These are phyloP conservation scores for Saitozyma sp. DNA, from an alignment of 768 basidiomycete species.

Conservation along the genomic window DNA sequence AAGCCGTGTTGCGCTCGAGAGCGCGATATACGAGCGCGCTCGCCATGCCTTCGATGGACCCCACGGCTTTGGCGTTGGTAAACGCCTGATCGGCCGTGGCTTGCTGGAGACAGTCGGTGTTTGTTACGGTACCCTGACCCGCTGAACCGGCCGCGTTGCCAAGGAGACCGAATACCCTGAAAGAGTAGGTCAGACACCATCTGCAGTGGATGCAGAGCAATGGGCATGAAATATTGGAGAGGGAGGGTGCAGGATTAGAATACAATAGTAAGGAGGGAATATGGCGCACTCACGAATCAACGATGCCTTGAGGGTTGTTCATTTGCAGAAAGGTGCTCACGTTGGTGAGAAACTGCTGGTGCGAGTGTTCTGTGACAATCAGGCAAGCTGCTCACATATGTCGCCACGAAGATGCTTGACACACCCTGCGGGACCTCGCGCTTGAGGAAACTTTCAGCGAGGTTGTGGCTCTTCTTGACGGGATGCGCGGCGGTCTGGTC, in stretches of 20 bases:
- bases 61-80: constrained; percentile 68
- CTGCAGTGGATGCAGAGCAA: neutral
- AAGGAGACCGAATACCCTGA: constrained; percentile 59
- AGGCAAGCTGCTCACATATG: neutral
- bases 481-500: constrained; percentile 55
- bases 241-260: constrained; percentile 2
- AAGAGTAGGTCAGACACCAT: too few species aligned
- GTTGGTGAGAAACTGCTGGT: constrained; percentile 61
- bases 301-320: constrained; percentile 64
- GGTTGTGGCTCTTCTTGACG: constrained; percentile 5
- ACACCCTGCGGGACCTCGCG: constrained; percentile 70
- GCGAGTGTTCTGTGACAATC: constrained; percentile 60
- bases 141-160: constrained; percentile 65
- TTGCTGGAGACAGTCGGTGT: constrained; percentile 66
- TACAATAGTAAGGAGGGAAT: constrained; percentile 8
- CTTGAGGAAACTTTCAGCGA: constrained; percentile 39
- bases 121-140: constrained; percentile 63
- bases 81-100: constrained; percentile 69
- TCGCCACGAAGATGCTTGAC: constrained; percentile 4
- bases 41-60: constrained; percentile 62
- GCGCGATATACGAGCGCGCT: constrained; percentile 66
- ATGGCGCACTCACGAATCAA: constrained; percentile 55
- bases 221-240: neutral
- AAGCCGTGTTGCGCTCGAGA: constrained; percentile 66
- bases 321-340: constrained; percentile 58